Base-by-base conservation (phyloP, 148 eudicot genomes). In the Persicaria maculosa region DNA sequence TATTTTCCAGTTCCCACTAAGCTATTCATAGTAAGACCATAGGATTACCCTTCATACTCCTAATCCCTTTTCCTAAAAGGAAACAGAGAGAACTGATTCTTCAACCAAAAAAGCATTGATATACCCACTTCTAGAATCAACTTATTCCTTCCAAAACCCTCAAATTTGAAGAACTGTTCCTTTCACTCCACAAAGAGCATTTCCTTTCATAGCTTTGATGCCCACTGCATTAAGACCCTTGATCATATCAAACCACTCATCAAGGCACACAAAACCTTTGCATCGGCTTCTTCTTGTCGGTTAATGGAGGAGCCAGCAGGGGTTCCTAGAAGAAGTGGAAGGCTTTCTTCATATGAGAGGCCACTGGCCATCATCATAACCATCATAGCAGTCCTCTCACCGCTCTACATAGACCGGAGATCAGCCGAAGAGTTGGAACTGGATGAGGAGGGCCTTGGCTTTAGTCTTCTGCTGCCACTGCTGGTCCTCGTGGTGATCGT, bases 241-340 rank as follows among this genome's bases (percentile, higher is more conserved):
- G 4, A 44, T 47, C 72, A 19, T 19, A 36, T 0, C 72, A 69
- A 67, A 67, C 44, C 19, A 43, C 67, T 67, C 71, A 67, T 9
- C 20, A 67, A 67, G n/a, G 6, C 50, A 45, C 72, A 47, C 2
- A 72, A 19, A n/a, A 7, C 10, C 46, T 16, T 2, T 65, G 68
- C 1, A 69, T 47, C 47, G 16, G n/a, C 48, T 68, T 68, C 71
- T 68, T 46, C 16, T 40, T 12, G 19, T 17, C 53, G 36, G 19
- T 2, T 67, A 71, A 93, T 93, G 94, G 92, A 88, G 94, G 92
- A 88, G 75, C 73, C 87, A 17, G 55, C 84, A 16, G 68, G 25
- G 52, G 74, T 76, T 74, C 36, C 44, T 43, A 58, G 81, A 7
- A 82, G 85, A 69, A 81, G 79, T 4, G 50, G 85, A 52, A 82